Base-by-base conservation (phyloP, 208 protist species). In the Leishmania turanica region DNA sequence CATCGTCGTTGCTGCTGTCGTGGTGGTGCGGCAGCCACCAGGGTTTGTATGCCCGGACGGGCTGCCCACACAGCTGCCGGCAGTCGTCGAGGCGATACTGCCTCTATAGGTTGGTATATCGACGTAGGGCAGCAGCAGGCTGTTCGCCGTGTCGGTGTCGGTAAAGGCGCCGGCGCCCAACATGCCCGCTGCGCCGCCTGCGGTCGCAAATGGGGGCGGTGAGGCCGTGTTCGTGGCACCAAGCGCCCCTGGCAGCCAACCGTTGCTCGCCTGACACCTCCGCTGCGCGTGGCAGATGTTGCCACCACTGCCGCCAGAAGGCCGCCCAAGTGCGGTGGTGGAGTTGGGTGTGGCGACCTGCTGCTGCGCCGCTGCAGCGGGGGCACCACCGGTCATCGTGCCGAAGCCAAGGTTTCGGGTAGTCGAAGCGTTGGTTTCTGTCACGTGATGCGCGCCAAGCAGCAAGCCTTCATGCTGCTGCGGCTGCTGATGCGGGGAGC, bases 41-140 rank as follows among this genome's bases (percentile, higher is more conserved):
- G 49, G 21, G 54, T 71, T 84, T 2, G 21, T 54, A 68, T 77
- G 76, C 2, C 27, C 79, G 0, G 75, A 73, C 1, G 79, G 84
- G 64, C 84, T 87, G 53, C 75, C 62, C 13, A 68, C n/a, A 34
- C 37, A 71, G 62, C 56, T 73, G 19, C 51, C 56, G 3, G 60
- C 78, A 31, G 47, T 51, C 42, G 49, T 53, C 21, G 71, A 49
- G 6, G 81, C 73, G 11, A 86, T 66, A 13, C 54, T 81, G 31
- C 78, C 71, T 60, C 77, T 76, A 79, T 75, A 82, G 9, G 62
- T 21, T 4, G 79, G 79, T 17, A 92, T 84, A 27, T 91, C 87
- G 34, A 51, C 70, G 84, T 89, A 91, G 31, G 88, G 84, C 69
- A 90, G 64, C 9, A 89, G 84, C 68, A 89, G 80, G 69, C 80